Base-by-base conservation (phyloP, 2,329 filamentous ascomycete species). In the Trichoderma atroviride region DNA sequence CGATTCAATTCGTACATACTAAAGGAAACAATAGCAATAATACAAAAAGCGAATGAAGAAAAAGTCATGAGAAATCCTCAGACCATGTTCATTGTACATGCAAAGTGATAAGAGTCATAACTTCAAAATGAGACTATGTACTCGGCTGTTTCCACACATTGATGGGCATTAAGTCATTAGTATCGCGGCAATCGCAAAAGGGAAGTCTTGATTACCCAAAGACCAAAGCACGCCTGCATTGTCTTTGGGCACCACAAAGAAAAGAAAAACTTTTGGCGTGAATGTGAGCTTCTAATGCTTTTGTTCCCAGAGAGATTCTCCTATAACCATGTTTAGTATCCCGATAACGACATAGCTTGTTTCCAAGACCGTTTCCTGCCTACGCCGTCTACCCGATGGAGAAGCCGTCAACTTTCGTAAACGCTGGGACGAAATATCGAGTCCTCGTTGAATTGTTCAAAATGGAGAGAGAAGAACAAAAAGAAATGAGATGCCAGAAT, bases 151-250 rank as follows among this genome's bases (percentile, higher is more conserved):
- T 61, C 35, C 35, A 63, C 52, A 50, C 55, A 35, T 52, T 43
- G 63, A 61, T 70, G 52, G 69, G 58, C 69, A 70, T 70, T 70
- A 70, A 47, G 64, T 70, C 69, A 68, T 70, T 70, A 68, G 29
- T 31, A 50, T 61, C 37, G 69, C 63, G n/a, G 69, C 13, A 24
- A 43, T 62, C 35, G 56, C 60, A 58, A 47, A 56, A 35, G 16
- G 40, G 43, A 47, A 7, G 35, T 55, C 52, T 63, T 65, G 35
- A 65, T 14, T 14, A 52, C 31, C 60, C 60, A 60, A 59, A 14
- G 53, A 47, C 40, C 19, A 57, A 43, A 35, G 56, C 56, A 58
- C 10, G 27, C 27, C 37, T 56, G 61, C 60, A 53, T 64, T 40
- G 68, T 16, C 55, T 35, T 59, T 47, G 55, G 29, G 55, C 33